These are phyloP conservation scores for Vachellia pachyceras DNA, from an alignment of 306 rosid genomes.

Conservation along the genomic window DNA sequence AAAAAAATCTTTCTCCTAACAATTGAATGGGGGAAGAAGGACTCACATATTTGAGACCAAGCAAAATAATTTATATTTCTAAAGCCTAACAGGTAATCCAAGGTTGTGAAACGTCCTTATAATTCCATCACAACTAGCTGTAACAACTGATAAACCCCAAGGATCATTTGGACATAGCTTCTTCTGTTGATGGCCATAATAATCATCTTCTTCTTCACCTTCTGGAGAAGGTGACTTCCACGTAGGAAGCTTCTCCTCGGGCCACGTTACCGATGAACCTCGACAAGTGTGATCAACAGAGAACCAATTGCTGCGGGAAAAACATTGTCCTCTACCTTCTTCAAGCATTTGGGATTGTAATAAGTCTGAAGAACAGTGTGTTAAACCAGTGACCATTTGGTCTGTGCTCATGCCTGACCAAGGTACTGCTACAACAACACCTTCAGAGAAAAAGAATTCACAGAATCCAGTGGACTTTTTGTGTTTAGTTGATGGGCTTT, in stretches of 20 bases:
- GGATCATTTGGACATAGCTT: conserved; percentile 49
- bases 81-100: conserved; percentile 77
- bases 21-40: background rate
- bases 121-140: conserved; percentile 78
- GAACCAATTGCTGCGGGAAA: conserved; percentile 73
- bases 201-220: background rate
- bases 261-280: conserved; percentile 83
- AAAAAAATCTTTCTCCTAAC: background rate
- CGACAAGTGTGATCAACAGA: conserved; percentile 60
- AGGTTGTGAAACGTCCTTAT: conserved; percentile 86
- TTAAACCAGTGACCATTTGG: conserved; percentile 13
- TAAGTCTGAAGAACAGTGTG: conserved; percentile 32
- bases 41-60: background rate
- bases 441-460: conserved; percentile 73
- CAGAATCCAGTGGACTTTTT: conserved; percentile 62
- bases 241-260: conserved; percentile 78
- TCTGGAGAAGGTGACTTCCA: conserved; percentile 45
- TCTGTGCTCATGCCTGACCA: conserved; percentile 68
- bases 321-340: conserved; percentile 51
- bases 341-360: conserved; percentile 29
- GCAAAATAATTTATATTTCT: conserved; percentile 1
- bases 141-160: conserved; percentile 79
- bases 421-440: conserved; percentile 76
- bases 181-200: background rate
- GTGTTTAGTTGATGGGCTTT: conserved; percentile 42